Conservation (phyloP, 2,329 filamentous ascomycete species). For the Xylaria sp. region DNA sequence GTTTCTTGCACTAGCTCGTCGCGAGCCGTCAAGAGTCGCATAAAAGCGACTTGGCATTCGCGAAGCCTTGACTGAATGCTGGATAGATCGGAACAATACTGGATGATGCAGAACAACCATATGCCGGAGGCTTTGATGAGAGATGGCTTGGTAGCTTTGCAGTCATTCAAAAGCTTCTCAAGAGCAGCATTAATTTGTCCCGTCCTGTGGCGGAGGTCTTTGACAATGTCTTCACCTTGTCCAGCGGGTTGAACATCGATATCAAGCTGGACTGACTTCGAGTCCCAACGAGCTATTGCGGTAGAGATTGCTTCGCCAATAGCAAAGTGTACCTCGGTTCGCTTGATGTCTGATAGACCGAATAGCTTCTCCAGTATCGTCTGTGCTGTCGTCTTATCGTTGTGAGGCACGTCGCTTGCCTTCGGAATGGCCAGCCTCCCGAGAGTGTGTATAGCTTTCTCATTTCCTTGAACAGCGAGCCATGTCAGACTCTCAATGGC, state of each 20-base stretch:
- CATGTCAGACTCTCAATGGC: slow-evolving; percentile 65
- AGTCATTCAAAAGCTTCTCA: slow-evolving; percentile 69
- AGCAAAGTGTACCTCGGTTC: slow-evolving; percentile 83
- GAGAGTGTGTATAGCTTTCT: slow-evolving; percentile 73
- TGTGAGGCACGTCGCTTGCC: slow-evolving; percentile 33
- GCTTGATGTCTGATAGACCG: slow-evolving; percentile 74
- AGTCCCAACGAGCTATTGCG: slow-evolving; percentile 74
- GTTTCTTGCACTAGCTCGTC: slow-evolving; percentile 96
- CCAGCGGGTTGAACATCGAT: slow-evolving; percentile 63
- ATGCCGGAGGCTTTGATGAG: slow-evolving; percentile 89
- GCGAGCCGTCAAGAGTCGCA: slow-evolving; percentile 76
- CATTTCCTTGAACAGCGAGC: slow-evolving; percentile 57
- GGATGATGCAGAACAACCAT: slow-evolving; percentile 87
- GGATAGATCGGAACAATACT: slow-evolving; percentile 76
- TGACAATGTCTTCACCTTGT: slow-evolving; percentile 33
- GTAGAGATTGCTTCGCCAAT: slow-evolving; percentile 84
- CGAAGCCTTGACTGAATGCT: slow-evolving; percentile 70
- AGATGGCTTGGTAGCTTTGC: slow-evolving; percentile 79
- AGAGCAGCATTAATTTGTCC: slow-evolving; percentile 50
- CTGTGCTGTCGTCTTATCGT: slow-evolving; percentile 38
- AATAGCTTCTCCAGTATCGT: slow-evolving; percentile 65
- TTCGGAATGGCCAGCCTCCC: slow-evolving; percentile 66
- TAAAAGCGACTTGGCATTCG: slow-evolving; percentile 80
- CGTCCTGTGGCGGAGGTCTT: slow-evolving; percentile 35
- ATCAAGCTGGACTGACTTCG: slow-evolving; percentile 67